Conservation (phyloP, 2,329 filamentous ascomycete species). For the Fusarium fujikuroi region DNA sequence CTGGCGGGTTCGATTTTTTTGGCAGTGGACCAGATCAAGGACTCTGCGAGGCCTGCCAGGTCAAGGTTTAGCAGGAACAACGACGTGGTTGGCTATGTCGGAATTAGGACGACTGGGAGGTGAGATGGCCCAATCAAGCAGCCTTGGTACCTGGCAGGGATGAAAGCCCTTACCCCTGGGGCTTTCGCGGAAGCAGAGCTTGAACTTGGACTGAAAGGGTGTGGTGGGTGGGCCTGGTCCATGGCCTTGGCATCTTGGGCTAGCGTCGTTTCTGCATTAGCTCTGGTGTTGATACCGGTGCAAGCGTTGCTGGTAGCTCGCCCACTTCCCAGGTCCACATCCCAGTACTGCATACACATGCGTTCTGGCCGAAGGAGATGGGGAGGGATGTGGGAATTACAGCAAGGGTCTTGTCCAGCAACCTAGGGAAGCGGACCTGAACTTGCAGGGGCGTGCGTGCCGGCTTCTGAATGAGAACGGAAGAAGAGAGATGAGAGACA, state of each 20-base stretch:
- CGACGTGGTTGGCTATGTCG: conserved; percentile 14
- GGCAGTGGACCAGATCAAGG: conserved; percentile 3
- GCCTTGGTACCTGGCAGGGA: conserved; percentile 41
- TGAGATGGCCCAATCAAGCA: conserved; percentile 33
- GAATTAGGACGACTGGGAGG: conserved; percentile 3
- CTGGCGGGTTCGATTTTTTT: conserved; percentile 9
- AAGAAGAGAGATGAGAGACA: conserved; percentile 31
- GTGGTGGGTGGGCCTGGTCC: conserved; percentile 35
- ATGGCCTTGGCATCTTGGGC: not conserved
- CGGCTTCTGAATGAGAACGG: conserved; percentile 16
- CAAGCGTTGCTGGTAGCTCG: conserved; percentile 14
- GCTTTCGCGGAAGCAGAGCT: conserved; percentile 19
- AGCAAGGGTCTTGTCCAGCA: conserved; percentile 23
- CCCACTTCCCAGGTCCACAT: conserved; percentile 35
- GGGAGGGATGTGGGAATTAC: conserved; percentile 19
- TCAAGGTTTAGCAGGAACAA: conserved; percentile 6
- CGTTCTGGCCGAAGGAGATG: conserved; percentile 10
- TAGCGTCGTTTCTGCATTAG: conserved; percentile 33
- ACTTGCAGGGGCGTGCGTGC: conserved; percentile 18
- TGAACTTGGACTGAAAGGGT: conserved; percentile 36
- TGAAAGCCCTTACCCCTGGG: conserved; percentile 18
- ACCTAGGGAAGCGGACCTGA: conserved; percentile 5
- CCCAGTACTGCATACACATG: not conserved
- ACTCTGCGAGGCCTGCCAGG: conserved; percentile 5
- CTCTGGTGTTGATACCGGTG: conserved; percentile 34